Percentiles rank a stretch among this genome's conserved stretches.
Evolutionary conservation across 2,329 filamentous ascomycete species (phyloP).

Genomic region (Apiospora hydei): DNA sequence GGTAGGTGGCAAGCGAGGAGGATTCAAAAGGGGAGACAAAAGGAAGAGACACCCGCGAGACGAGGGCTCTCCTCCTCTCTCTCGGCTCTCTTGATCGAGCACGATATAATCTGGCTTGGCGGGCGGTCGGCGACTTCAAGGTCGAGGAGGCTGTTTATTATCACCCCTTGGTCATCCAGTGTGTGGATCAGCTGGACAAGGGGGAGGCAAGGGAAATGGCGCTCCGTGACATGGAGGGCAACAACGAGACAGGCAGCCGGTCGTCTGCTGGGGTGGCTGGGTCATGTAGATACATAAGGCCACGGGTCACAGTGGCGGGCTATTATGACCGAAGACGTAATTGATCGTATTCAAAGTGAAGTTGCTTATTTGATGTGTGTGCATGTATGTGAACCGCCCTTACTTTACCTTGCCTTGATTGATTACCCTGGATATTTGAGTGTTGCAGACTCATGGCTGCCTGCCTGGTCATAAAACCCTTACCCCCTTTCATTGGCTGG

Average conservation of each 20-base stretch:
- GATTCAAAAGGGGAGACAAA: neutral
- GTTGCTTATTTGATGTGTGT: neutral
- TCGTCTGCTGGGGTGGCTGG: neutral
- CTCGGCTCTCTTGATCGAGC: neutral
- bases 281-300: conserved; percentile 4
- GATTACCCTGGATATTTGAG: too few species aligned
- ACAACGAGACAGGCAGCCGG: neutral
- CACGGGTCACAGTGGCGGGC: conserved; percentile 14
- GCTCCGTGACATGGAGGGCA: neutral
- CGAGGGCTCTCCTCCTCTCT: neutral
- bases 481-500: too few species aligned
- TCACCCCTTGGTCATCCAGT: neutral
- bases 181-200: neutral
- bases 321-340: conserved; percentile 3
- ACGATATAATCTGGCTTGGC: neutral
- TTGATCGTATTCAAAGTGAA: conserved; percentile 5
- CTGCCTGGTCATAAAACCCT: too few species aligned
- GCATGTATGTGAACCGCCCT: neutral
- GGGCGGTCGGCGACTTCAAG: neutral
- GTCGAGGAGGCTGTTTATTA: neutral
- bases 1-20: neutral
- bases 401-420: too few species aligned
- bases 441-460: too few species aligned
- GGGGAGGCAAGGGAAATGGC: neutral
- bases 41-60: neutral